Evolutionary conservation across 2,329 filamentous ascomycete genomes (phyloP).

Genomic region (Drechslerella dactyloides): DNA sequence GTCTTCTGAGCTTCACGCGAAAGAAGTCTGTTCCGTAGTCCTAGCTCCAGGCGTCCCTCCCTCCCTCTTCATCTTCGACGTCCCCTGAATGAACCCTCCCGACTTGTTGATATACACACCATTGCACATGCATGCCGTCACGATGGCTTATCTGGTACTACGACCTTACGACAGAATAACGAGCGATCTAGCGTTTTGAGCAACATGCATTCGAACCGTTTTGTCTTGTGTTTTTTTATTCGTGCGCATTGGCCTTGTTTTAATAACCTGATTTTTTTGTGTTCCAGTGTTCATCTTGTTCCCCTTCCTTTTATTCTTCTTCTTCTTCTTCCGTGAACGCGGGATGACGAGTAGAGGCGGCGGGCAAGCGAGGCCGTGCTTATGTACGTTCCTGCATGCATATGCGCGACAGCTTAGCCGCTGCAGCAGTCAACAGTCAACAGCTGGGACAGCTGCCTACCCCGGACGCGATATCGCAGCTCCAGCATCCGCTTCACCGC

Average conservation of each 20-base stretch:
- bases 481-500: constrained; percentile 35
- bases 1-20: constrained; percentile 50
- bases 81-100: neutral
- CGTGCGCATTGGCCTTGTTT: neutral
- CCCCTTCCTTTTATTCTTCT: constrained; percentile 49
- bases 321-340: constrained; percentile 13
- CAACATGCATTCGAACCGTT: constrained; percentile 51
- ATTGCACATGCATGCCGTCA: constrained; percentile 62
- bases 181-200: constrained; percentile 45
- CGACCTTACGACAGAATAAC: constrained; percentile 47
- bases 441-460: constrained; percentile 29
- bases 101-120: neutral
- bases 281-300: constrained; percentile 27
- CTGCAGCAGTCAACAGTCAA: too few species aligned
- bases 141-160: too few species aligned
- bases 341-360: neutral
- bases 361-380: neutral
- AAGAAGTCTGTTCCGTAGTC: constrained; percentile 40
- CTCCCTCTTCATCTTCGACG: neutral
- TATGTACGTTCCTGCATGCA: constrained; percentile 14
- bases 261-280: neutral
- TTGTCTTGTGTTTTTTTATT: constrained; percentile 12
- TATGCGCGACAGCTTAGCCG: constrained; percentile 16
- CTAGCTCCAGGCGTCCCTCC: neutral
- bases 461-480: constrained; percentile 14